A percentile compares a stretch with the other conserved stretches of the same genome.
phyloP scores from a whole-genome alignment of 176 grass and related monocot species.

The Saccharum officinarum region DNA sequence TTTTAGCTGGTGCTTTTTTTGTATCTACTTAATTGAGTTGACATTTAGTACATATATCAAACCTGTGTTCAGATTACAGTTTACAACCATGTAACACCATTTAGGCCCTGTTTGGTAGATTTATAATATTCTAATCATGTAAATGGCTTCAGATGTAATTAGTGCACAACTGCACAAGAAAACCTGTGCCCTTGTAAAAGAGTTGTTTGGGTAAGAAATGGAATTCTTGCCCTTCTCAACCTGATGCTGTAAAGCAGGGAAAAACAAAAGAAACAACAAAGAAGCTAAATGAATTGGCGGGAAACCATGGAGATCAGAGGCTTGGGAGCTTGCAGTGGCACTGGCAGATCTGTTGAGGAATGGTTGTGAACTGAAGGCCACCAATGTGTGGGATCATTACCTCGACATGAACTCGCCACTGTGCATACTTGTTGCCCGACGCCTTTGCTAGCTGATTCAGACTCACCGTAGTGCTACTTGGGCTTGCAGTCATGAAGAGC shows the following conservation, averaged over 20 bases:
- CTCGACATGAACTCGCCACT: not conserved
- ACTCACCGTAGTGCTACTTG: not conserved
- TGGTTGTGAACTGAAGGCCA: not conserved
- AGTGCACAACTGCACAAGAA: not conserved
- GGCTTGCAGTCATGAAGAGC: not conserved
- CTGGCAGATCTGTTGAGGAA: not conserved
- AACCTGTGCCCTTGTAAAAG: not conserved
- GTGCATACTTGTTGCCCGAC: not conserved
- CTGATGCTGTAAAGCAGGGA: not conserved
- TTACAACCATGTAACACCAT: not conserved
- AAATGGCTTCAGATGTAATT: not conserved
- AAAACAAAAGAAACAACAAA: not conserved
- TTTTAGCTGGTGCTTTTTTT: not conserved
- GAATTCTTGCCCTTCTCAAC: not conserved
- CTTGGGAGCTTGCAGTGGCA: not conserved
- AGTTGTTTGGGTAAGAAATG: not conserved
- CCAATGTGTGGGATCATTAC: not conserved
- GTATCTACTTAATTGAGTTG: not conserved
- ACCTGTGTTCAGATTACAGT: not conserved
- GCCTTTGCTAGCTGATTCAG: not conserved
- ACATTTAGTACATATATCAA: not conserved
- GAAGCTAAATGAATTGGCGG: not conserved
- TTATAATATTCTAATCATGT: not conserved
- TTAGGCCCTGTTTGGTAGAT: not conserved
- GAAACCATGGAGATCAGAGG: not conserved